These are phyloP conservation scores for Colletotrichum kahawae DNA, from an alignment of 2,329 filamentous ascomycete species.

Conservation along the genomic window DNA sequence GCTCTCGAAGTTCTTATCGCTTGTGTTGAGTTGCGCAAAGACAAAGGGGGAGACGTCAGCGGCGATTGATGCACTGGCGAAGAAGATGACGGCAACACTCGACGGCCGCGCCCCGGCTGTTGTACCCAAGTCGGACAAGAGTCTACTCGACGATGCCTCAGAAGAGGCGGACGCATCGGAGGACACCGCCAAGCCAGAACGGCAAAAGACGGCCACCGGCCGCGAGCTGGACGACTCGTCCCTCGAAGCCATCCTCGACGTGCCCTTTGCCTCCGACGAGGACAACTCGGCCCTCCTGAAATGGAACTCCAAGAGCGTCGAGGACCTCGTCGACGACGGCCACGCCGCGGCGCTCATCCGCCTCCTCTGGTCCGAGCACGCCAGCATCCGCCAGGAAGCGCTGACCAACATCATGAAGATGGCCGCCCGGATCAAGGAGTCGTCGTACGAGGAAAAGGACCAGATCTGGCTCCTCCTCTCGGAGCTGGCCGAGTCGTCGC, in stretches of 20 bases:
- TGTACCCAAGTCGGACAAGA: not conserved
- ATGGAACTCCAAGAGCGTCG: constrained; percentile 79
- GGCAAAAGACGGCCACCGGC: not conserved
- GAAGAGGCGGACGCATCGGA: not conserved
- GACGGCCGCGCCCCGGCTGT: not conserved
- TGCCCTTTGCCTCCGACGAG: constrained; percentile 48
- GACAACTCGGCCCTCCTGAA: constrained; percentile 60
- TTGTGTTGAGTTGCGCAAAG: constrained; percentile 59
- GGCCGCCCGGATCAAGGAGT: constrained; percentile 67
- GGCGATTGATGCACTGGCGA: constrained; percentile 32
- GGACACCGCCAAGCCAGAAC: not conserved
- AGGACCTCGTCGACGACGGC: constrained; percentile 81
- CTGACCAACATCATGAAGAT: constrained; percentile 71
- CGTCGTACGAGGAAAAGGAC: constrained; percentile 75
- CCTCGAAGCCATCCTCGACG: constrained; percentile 57
- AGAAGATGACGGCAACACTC: constrained; percentile 27
- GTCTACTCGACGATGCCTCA: not conserved
- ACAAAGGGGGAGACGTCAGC: constrained; percentile 49
- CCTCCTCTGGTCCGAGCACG: constrained; percentile 76
- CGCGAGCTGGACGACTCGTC: constrained; percentile 40
- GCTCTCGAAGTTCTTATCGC: constrained; percentile 63
- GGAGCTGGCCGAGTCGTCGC: constrained; percentile 79
- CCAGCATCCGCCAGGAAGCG: constrained; percentile 80
- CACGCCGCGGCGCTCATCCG: constrained; percentile 72
- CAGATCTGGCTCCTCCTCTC: constrained; percentile 81